Evolutionary conservation across 2,329 filamentous ascomycete species (phyloP), one percentile per base, ranked within the genome.

Genomic region (Hymenoscyphus fraxineus): DNA sequence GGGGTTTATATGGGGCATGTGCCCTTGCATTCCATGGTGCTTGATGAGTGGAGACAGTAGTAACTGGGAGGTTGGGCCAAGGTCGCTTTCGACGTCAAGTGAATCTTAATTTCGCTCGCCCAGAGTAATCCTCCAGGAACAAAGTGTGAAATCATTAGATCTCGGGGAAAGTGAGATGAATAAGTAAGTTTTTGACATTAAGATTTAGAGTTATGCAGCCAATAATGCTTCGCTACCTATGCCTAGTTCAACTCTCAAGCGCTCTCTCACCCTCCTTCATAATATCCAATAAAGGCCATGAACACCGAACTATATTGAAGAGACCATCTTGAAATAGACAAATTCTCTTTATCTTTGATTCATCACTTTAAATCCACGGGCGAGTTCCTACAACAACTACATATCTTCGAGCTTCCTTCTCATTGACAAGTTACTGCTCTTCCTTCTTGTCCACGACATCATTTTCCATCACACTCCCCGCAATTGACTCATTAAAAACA

Each of bases 371-470:
- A 47, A 1, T 51, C 44, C n/a, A 19, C 35, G 35, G 6, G 9
- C 35, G 35, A 35, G 35, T 35, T 35, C 9, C 35, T 22, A 51
- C 2, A 4, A 51, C n/a, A 22, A 51, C 6, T 35, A 35, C 35
- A 35, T 35, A 6, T 35, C 35, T 35, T 35, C 35, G 9, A 7
- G 35, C 35, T 3, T n/a, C 51, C 22, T 61, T 40, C 31, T 40
- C 51, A 22, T 38, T 31, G 57, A 7, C n/a, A 31, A 19, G 22
- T 27, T 59, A 22, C 15, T 66, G 55, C 57, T 59, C 67, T 60
- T 66, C 61, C n/a, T 27, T 59, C 85, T 94, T 97, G 76, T 97
- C 92, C 58, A 68, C 72, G 1, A 6, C 44, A 58, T 72, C 71
- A n/a, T 62, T 61, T 12, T 68, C 65, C 35, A 71, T 60, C 0